A percentile compares a stretch with the other conserved stretches of the same genome.
phyloP scores from a whole-genome alignment of 1,284 basidiomycete genomes.

The Moesziomyces antarcticus region DNA sequence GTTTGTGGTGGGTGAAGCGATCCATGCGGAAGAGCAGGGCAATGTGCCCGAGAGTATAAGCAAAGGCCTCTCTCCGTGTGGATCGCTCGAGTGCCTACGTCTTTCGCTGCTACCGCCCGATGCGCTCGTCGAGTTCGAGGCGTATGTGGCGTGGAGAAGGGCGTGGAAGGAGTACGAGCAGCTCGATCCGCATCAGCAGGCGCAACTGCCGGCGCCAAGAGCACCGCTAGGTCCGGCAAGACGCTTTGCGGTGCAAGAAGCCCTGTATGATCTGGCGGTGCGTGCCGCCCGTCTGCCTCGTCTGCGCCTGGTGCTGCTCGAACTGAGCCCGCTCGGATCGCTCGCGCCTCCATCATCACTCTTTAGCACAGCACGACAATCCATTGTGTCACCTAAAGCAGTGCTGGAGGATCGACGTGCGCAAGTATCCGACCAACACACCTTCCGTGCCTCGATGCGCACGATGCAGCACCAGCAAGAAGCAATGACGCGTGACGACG shows the following conservation, averaged over 20 bases:
- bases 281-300: conserved; percentile 25
- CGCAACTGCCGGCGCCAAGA: conserved; percentile 21
- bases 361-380: no score
- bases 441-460: conserved; percentile 1
- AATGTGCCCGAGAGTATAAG: conserved; percentile 22
- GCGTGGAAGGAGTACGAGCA: conserved; percentile 36
- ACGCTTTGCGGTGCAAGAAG: conserved; percentile 40
- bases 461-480: not conserved
- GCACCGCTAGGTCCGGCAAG: conserved; percentile 37
- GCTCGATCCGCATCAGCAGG: conserved; percentile 22
- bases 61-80: conserved; percentile 18
- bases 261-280: conserved; percentile 26
- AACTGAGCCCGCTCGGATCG: conserved; percentile 26
- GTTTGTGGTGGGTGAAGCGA: conserved; percentile 27
- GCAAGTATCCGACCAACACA: not conserved
- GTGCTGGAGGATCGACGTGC: not conserved
- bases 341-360: conserved; percentile 8
- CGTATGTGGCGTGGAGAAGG: conserved; percentile 33
- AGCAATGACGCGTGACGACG: not conserved
- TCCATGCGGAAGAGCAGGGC: conserved; percentile 29
- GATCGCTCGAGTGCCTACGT: conserved; percentile 27
- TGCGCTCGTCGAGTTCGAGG: conserved; percentile 30
- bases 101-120: conserved; percentile 40
- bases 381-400: not conserved
- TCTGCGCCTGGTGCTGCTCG: conserved; percentile 27